These are phyloP conservation scores for Theobroma grandiflorum DNA, from an alignment of 441 rosid species.

Conservation along the genomic window DNA sequence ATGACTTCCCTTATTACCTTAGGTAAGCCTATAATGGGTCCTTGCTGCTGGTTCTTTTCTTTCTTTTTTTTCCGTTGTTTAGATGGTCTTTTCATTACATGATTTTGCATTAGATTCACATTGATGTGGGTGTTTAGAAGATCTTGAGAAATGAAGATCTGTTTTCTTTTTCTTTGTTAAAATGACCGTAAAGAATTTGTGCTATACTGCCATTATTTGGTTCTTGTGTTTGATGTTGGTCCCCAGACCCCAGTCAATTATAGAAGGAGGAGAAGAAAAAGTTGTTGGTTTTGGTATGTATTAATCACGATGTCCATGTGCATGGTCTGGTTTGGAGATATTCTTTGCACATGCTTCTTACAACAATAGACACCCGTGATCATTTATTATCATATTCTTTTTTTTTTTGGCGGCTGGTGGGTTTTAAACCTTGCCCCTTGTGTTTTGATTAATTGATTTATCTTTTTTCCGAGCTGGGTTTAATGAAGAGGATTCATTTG, in stretches of 20 bases:
- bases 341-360: conserved; percentile 45
- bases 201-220: conserved; percentile 1
- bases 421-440: background rate
- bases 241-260: conserved; percentile 16
- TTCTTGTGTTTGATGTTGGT: conserved; percentile 23
- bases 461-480: background rate
- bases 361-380: conserved; percentile 24
- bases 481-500: background rate
- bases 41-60: background rate
- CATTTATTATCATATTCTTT: background rate
- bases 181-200: background rate
- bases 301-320: conserved; percentile 17
- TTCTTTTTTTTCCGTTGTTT: background rate
- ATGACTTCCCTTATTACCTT: conserved; percentile 81
- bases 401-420: conserved; percentile 7
- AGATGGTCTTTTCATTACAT: background rate
- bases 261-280: conserved; percentile 26
- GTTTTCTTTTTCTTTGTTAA: background rate
- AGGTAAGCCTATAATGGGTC: conserved; percentile 46
- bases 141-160: conserved; percentile 27
- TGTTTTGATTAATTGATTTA: background rate
- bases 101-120: conserved; percentile 15
- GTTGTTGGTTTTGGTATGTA: conserved; percentile 39
- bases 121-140: conserved; percentile 33
- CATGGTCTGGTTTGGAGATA: conserved; percentile 26